Base-by-base conservation (phyloP, 768 basidiomycete species). In the Suillus subluteus region DNA sequence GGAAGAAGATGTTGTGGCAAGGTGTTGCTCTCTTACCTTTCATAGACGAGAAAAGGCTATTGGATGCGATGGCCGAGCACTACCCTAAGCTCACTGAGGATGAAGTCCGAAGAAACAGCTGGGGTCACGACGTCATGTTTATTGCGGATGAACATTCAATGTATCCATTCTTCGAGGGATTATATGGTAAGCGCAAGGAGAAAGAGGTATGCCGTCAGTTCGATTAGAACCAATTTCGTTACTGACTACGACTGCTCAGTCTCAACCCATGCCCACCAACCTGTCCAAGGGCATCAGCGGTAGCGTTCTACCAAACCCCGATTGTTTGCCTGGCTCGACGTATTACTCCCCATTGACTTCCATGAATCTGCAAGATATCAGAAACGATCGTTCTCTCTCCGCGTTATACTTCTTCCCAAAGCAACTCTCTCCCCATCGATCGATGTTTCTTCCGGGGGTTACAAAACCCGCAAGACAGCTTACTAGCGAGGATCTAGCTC, bases 1-100 rank as follows among this genome's bases (percentile, higher is more conserved):
- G 98, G 66, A 99, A 99, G 82, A 94, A 92, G 80, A 98, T 99
- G 96, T 85, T 93, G 8, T 99, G 98, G 98, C 97, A 99, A 78
- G 98, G 98, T 63, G 95, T 99, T 65, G 96, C 98, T 0, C 82
- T 99, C 11, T 82, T 99, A 26, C 96, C 98, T 0, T 99, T 99
- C 82, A 99, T 99, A 68, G 94, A 99, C 74, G 84, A 90, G 75
- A 85, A 84, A 64, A 87, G 96, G 41, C 80, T 99, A 32, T 80
- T 99, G 63, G 89, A 87, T 41, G 94, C 96, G 4, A 95, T 99
- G 91, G 86, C 82, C 9, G 76, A 82, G 15, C 83, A 81, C 68
- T 91, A 91, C 75, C 79, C 82, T 62, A 70, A 87, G 58, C 83
- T 99, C 55, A 86, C 86, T 0, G 91, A 94, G 66, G 94, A 92